Evolutionary conservation across 2,329 filamentous ascomycete species (phyloP).

Genomic region (Xylariaceae sp.): DNA sequence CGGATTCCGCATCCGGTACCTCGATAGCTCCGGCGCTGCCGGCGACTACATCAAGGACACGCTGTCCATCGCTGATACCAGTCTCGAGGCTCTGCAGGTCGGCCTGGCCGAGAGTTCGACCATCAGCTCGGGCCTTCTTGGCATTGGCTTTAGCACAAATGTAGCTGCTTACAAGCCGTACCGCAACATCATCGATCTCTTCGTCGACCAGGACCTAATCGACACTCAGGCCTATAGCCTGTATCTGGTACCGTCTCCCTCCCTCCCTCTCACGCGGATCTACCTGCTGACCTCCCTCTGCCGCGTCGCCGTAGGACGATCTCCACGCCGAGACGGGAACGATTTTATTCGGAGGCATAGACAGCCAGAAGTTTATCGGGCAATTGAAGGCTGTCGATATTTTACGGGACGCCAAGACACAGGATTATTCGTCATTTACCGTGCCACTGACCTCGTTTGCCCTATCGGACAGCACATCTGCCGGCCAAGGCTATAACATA

Average conservation of each 20-base stretch:
- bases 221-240: slow-evolving; percentile 62
- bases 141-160: slow-evolving; percentile 51
- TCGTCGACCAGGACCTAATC: slow-evolving; percentile 58
- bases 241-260: slow-evolving; percentile 44
- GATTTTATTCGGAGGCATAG: slow-evolving; percentile 65
- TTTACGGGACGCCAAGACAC: slow-evolving; percentile 38
- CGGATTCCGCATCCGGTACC: slow-evolving; percentile 56
- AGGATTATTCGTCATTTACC: slow-evolving; percentile 36
- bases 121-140: slow-evolving; percentile 52
- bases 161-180: slow-evolving; percentile 41
- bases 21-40: slow-evolving; percentile 48
- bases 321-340: slow-evolving; percentile 52
- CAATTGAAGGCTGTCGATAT: slow-evolving; percentile 51
- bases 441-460: slow-evolving; percentile 35
- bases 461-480: slow-evolving; percentile 29
- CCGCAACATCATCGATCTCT: slow-evolving; percentile 57
- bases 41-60: slow-evolving; percentile 56
- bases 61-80: slow-evolving; percentile 45
- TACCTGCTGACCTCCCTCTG: slow-evolving; percentile 15
- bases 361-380: slow-evolving; percentile 61
- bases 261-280: no score
- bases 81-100: slow-evolving; percentile 48
- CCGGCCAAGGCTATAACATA: slow-evolving; percentile 24
- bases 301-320: slow-evolving; percentile 35
- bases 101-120: slow-evolving; percentile 46